Evolutionary conservation across 1,139 yeast species (phyloP).

Genomic region (Kodamaea arcana): DNA sequence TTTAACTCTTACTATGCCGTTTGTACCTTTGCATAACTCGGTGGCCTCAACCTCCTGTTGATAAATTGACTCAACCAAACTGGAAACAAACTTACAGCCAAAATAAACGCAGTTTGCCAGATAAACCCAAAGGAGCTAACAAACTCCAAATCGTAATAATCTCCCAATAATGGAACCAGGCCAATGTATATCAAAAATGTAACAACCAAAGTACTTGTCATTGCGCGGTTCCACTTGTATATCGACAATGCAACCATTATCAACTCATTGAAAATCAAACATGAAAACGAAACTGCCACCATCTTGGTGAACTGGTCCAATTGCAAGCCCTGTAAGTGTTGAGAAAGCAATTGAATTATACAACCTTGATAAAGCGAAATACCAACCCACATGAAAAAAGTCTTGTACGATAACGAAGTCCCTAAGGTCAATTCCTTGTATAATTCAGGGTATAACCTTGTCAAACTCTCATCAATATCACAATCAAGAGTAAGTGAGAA

Average conservation of each 20-base stretch:
- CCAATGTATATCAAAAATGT: slow-evolving; percentile 67
- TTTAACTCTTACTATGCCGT: too few species aligned
- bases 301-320: slow-evolving; percentile 55
- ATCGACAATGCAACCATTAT: slow-evolving; percentile 92
- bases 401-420: slow-evolving; percentile 74
- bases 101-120: slow-evolving; percentile 66
- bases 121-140: slow-evolving; percentile 55
- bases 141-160: slow-evolving; percentile 74
- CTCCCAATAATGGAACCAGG: slow-evolving; percentile 77
- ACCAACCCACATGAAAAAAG: slow-evolving; percentile 88
- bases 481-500: slow-evolving; percentile 87
- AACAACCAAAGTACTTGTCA: slow-evolving; percentile 69
- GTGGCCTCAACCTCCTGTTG: slow-evolving; percentile 78
- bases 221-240: slow-evolving; percentile 79
- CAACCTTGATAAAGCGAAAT: slow-evolving; percentile 86
- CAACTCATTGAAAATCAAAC: slow-evolving; percentile 78
- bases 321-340: slow-evolving; percentile 64
- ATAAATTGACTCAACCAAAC: slow-evolving; percentile 83
- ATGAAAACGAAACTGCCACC: slow-evolving; percentile 83
- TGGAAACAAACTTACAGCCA: slow-evolving; percentile 74
- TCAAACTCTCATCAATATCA: slow-evolving; percentile 87
- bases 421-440: slow-evolving; percentile 91
- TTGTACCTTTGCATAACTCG: slow-evolving; percentile 96
- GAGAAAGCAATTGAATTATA: slow-evolving; percentile 76
- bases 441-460: slow-evolving; percentile 88